Conservation (phyloP, 2,329 filamentous ascomycete genomes). For the Botryotinia globosa region DNA sequence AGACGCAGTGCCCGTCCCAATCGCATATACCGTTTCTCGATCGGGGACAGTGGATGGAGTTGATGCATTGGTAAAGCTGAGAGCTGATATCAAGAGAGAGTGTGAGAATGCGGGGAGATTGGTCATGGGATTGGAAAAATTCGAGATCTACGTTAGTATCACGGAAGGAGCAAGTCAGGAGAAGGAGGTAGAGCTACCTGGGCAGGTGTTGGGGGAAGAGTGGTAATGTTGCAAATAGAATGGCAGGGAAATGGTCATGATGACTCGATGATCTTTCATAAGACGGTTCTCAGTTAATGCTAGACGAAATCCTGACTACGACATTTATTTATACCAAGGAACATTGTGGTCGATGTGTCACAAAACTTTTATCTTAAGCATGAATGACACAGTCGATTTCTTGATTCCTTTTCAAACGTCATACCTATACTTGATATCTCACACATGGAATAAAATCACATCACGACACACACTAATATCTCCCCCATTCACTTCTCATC, state of each 20-base stretch:
- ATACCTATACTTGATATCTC: not conserved
- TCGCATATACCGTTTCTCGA: not conserved
- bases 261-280: not conserved
- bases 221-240: not conserved
- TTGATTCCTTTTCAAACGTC: not conserved
- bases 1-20: not conserved
- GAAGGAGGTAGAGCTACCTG: not conserved
- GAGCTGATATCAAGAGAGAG: not conserved
- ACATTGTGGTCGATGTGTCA: not conserved
- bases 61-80: not conserved
- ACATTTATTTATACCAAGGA: not conserved
- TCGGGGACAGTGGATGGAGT: not conserved
- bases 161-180: not conserved
- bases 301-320: not conserved
- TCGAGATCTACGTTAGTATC: not conserved
- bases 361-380: not conserved
- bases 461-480: not conserved
- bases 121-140: not conserved
- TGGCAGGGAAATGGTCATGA: not conserved
- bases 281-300: not conserved
- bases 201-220: not conserved
- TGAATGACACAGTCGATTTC: not conserved
- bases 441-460: not conserved
- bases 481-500: not conserved
- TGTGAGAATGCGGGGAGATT: not conserved